Evolutionary conservation across 352 stramenopile genomes (phyloP), one percentile per base, ranked within the genome.

Genomic region (Globisporangium cederbergense): DNA sequence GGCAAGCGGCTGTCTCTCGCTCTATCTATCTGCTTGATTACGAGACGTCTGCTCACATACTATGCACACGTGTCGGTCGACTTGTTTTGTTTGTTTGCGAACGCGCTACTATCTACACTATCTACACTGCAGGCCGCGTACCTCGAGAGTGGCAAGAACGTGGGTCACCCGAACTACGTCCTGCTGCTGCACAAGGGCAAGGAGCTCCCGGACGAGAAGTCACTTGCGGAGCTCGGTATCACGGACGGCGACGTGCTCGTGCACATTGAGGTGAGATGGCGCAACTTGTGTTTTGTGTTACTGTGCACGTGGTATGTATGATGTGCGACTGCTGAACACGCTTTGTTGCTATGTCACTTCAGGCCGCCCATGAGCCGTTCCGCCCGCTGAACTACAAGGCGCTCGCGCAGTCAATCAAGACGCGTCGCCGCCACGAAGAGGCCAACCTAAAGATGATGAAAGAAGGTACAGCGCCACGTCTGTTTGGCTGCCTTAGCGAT

Each of bases 121-220:
- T 28, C 25, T 28, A 4, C 13, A 10, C 55, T 9, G n/a, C 28
- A 80, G 76, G 85, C 87, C 16, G 74, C 76, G 55, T 95, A 95
- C 67, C 82, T 92, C 58, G 85, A 91, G 49, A 88, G 74, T 67
- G 75, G 78, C 46, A 86, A 90, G 69, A 79, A 79, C 47, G 71
- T 77, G 20, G 77, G 78, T 4, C 81, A 88, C 58, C 72, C 81
- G 14, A 90, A 89, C 70, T 94, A 85, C 64, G 89, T 96, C 52
- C 60, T 93, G 58, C 72, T 96, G 58, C 75, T 96, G 47, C 86
- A 96, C 73, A 93, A 93, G 62, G 87, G 87, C 64, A 91, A 91
- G 65, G 86, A 95, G 67, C 65, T 96, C 30, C 72, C 83, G 34
- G 87, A 96, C 59, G 87, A 95, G 54, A 96, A 96, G 79, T 90